Conservation (phyloP, 164 flowering plant species). For the Annona squamosa region DNA sequence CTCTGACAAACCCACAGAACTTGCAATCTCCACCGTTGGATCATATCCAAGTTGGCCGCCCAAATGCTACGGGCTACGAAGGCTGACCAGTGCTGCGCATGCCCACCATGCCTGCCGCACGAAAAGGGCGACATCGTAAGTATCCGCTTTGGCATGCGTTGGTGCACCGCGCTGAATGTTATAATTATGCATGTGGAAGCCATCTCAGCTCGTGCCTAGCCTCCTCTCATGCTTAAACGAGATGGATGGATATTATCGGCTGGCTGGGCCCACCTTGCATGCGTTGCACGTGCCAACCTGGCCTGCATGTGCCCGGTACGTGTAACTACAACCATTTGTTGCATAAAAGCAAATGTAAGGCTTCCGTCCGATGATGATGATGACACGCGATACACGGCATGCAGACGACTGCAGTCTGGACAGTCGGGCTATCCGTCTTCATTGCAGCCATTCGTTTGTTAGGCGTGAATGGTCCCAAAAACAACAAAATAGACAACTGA, state of each 20-base stretch:
- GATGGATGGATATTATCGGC: background rate
- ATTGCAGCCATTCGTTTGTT: too few species aligned
- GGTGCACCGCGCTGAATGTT: background rate
- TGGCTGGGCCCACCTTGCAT: background rate
- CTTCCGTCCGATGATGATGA: background rate
- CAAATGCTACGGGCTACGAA: background rate
- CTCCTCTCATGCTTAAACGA: background rate
- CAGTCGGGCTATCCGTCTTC: too few species aligned
- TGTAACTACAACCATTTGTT: background rate
- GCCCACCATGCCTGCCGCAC: background rate
- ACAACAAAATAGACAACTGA: too few species aligned
- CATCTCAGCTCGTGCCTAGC: background rate
- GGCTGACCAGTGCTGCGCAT: background rate
- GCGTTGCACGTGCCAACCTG: conserved; percentile 1
- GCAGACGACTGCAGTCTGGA: background rate
- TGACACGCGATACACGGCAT: background rate
- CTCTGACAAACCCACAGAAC: background rate
- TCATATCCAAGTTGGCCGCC: background rate
- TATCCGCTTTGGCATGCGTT: background rate
- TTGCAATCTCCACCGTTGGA: background rate
- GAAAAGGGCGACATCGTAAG: background rate
- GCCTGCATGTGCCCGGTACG: background rate
- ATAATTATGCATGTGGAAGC: too few species aligned
- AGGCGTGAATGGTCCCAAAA: too few species aligned
- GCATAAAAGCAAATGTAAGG: background rate